Percentiles rank a stretch among this genome's conserved stretches.
Evolutionary conservation across 306 rosid species (phyloP).

Genomic region (Vigna angularis): DNA sequence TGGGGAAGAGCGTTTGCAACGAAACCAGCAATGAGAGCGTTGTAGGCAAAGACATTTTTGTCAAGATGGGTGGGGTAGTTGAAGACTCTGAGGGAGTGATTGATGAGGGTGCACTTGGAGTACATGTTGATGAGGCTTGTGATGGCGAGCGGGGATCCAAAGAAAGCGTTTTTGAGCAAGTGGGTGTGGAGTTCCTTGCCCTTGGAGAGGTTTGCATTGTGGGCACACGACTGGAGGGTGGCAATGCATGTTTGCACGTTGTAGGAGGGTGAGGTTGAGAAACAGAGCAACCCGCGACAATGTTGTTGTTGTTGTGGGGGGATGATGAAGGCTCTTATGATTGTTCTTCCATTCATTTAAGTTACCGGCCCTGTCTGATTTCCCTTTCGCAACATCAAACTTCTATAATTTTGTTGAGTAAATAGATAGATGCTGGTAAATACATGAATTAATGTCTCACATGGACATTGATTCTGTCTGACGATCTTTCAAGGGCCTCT

Average conservation of each 20-base stretch:
- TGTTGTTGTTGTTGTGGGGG: constrained; percentile 8
- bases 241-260: constrained; percentile 59
- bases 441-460: too few relatives aligned
- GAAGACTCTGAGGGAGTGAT: constrained; percentile 63
- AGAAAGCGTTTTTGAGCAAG: constrained; percentile 63
- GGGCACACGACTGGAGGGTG: constrained; percentile 71
- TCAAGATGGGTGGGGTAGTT: constrained; percentile 46
- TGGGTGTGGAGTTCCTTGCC: constrained; percentile 68
- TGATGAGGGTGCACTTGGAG: constrained; percentile 69
- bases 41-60: constrained; percentile 73
- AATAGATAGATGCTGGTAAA: too few relatives aligned
- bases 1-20: constrained; percentile 57
- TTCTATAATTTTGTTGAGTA: background rate
- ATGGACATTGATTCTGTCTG: too few relatives aligned
- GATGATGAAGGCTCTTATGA: constrained; percentile 27
- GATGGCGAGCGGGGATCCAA: constrained; percentile 58
- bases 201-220: constrained; percentile 48
- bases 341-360: constrained; percentile 39
- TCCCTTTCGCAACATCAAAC: background rate
- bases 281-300: constrained; percentile 29
- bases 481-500: too few relatives aligned
- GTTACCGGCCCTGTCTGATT: background rate
- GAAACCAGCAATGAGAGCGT: constrained; percentile 77
- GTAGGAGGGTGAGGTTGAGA: constrained; percentile 48
- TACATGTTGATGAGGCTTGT: constrained; percentile 90